Evolutionary conservation across 345 rosid genomes (phyloP), one percentile per base, ranked within the genome.

Genomic region (Euphorbia lathyris): DNA sequence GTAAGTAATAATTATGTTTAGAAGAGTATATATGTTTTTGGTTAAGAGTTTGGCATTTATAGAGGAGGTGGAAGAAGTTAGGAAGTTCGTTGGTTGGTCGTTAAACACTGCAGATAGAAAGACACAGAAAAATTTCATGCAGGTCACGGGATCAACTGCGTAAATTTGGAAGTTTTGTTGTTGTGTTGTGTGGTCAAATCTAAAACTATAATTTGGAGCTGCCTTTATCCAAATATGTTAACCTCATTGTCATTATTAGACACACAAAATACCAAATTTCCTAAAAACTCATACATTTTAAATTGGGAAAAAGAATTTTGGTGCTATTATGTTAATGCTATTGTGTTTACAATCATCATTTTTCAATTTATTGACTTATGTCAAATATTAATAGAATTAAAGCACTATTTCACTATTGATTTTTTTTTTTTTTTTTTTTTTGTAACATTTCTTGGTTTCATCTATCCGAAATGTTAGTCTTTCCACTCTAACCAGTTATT

Each of bases 121-220:
- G 32, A 50, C 51, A 62, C 12, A 29, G 30, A 27, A 58, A 71
- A 17, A 43, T 26, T 56, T 66, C 67, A 68, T 56, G 82, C 69
- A 38, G 59, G 34, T 84, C 89, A 86, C 89, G 91, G 83, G 86
- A 83, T 78, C 84, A 78, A 64, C 85, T 75, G 83, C 84, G 81
- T 20, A 69, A 77, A 60, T 76, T 71, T 72, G 82, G 88, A 76
- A 5, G 64, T 60, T 63, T 56, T 38, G 42, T 4, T 68, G 70
- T 34, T 34, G 3, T 34, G 4, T 55, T 63, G 77, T 73, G 68
- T 67, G 73, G 72, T 65, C 74, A 72, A 53, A n/a, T n/a, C n/a
- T n/a, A 63, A 67, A 70, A 27, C 68, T 34, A 34, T 2, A 34
- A 34, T 69, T 20, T 38, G 72, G 67, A 71, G 50, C 67, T 42